Conservation (phyloP, 2,329 filamentous ascomycete species). For the Neospermospora avenae region DNA sequence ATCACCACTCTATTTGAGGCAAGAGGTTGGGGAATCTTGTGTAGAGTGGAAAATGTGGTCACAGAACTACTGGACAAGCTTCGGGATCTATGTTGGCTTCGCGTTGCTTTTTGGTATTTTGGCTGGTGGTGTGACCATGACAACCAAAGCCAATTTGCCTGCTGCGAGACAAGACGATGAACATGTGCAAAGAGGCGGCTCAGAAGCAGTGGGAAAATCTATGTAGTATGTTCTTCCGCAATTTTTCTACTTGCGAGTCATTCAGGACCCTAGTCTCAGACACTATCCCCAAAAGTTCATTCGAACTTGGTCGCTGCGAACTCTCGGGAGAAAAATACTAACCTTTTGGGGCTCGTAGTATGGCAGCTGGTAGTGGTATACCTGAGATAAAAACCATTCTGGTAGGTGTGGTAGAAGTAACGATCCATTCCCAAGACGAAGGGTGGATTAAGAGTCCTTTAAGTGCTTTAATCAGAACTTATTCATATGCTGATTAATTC, state of each 20-base stretch:
- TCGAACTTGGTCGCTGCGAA: background rate
- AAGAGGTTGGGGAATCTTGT: conserved; percentile 29
- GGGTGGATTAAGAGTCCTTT: no score
- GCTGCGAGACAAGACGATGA: conserved; percentile 18
- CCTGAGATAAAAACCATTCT: conserved; percentile 57
- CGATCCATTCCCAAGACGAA: no score
- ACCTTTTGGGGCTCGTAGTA: conserved; percentile 23
- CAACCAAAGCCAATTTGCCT: conserved; percentile 38
- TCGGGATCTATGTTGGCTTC: conserved; percentile 47
- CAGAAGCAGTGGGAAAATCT: conserved; percentile 41
- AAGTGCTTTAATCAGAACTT: no score
- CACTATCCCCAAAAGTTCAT: no score
- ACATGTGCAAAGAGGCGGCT: conserved; percentile 6
- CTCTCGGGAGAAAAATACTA: background rate
- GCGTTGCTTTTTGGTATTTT: conserved; percentile 48
- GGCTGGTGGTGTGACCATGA: conserved; percentile 47
- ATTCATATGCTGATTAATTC: background rate
- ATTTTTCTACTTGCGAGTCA: background rate
- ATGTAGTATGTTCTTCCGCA: conserved; percentile 42
- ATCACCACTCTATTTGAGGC: conserved; percentile 9
- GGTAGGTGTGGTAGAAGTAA: no score
- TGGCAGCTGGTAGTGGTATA: conserved; percentile 57
- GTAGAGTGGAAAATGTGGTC: conserved; percentile 28
- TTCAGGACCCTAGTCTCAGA: no score
- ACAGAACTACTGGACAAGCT: conserved; percentile 38